A percentile compares a stretch with the other conserved stretches of the same genome.
phyloP scores from a whole-genome alignment of 2,329 filamentous ascomycete species.

The Sordariomycetes sp. region DNA sequence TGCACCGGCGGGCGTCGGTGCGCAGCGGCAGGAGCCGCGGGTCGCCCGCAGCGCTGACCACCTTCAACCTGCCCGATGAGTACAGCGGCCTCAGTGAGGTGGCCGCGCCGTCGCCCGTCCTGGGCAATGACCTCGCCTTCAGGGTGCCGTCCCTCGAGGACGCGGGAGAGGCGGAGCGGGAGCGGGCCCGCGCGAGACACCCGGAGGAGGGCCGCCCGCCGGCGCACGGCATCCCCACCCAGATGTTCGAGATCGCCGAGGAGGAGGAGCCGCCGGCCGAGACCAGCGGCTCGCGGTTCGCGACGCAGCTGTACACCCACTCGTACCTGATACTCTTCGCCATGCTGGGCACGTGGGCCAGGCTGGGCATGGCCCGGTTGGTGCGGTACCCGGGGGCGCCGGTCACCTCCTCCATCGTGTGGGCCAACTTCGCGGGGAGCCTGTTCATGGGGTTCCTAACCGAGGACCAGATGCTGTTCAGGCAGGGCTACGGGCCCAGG shows the following conservation, averaged over 20 bases:
- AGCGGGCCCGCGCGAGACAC: neutral
- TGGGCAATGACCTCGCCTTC: neutral
- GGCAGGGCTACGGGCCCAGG: constrained; percentile 35
- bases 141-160: neutral
- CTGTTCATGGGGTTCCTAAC: constrained; percentile 76
- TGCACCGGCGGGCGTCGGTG: constrained; percentile 2
- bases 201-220: neutral
- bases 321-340: constrained; percentile 82
- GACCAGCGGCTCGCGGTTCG: neutral
- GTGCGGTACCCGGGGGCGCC: constrained; percentile 73
- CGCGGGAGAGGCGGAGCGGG: neutral
- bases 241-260: neutral
- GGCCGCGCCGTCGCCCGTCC: constrained; percentile 17
- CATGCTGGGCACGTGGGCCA: constrained; percentile 71
- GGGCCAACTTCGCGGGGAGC: constrained; percentile 80
- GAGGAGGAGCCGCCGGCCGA: neutral
- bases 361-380: constrained; percentile 68
- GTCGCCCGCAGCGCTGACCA: neutral
- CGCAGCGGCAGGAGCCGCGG: constrained; percentile 5
- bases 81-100: constrained; percentile 33
- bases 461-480: constrained; percentile 70
- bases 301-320: constrained; percentile 51
- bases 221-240: neutral
- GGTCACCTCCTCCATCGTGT: constrained; percentile 62
- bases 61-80: constrained; percentile 15